Evolutionary conservation across 2,329 filamentous ascomycete species (phyloP).

Genomic region (Arthrinium phaeospermum): DNA sequence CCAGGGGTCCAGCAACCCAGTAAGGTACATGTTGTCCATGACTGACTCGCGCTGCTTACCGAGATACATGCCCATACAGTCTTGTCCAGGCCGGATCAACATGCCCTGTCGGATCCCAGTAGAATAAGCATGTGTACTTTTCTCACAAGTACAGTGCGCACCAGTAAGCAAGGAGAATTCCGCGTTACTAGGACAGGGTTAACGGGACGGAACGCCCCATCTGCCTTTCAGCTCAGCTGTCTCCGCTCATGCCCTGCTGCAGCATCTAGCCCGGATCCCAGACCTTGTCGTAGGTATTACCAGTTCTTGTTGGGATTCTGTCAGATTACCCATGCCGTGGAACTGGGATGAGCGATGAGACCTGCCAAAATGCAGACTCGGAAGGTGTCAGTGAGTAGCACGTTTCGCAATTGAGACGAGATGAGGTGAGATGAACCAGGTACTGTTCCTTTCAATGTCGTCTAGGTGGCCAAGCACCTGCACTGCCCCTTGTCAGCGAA

Average conservation of each 20-base stretch:
- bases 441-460: too few species aligned
- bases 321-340: not conserved
- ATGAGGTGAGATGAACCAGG: not conserved
- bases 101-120: not conserved
- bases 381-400: not conserved
- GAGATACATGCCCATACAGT: too few species aligned
- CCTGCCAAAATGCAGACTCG: not conserved
- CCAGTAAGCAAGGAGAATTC: constrained; percentile 1
- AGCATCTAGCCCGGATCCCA: too few species aligned
- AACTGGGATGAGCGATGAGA: not conserved
- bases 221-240: not conserved
- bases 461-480: too few species aligned
- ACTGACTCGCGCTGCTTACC: not conserved
- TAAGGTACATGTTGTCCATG: not conserved
- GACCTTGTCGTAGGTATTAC: not conserved
- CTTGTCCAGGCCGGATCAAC: too few species aligned
- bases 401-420: not conserved
- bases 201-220: not conserved
- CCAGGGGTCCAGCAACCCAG: not conserved
- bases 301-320: not conserved
- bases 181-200: not conserved
- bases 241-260: not conserved
- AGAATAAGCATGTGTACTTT: not conserved
- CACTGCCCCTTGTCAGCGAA: not conserved
- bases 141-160: not conserved